Conservation (phyloP, 331 rosid genomes). For the Stylosanthes scabra region DNA sequence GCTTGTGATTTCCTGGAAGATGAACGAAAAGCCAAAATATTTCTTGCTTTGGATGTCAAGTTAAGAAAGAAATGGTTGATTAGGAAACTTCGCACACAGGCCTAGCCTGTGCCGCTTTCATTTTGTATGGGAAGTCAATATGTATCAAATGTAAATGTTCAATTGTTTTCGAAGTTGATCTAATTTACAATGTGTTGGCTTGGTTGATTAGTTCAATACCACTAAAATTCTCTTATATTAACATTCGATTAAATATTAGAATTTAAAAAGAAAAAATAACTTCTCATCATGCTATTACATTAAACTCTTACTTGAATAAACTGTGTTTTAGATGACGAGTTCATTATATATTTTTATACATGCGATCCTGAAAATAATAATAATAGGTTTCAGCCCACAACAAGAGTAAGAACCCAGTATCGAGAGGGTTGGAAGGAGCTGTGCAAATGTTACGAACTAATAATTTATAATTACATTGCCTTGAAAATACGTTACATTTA, state of each 20-base stretch:
- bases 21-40: constrained; percentile 81
- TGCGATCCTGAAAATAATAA: background rate
- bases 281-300: no score
- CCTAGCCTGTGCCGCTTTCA: constrained; percentile 32
- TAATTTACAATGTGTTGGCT: no score
- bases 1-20: constrained; percentile 86
- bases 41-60: constrained; percentile 67
- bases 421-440: background rate
- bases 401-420: background rate
- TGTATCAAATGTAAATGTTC: background rate
- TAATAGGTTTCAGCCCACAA: background rate
- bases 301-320: no score
- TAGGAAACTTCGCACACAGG: constrained; percentile 68
- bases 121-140: background rate
- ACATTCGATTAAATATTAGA: no score
- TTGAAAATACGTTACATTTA: constrained; percentile 30
- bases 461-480: constrained; percentile 24
- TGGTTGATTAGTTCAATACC: no score
- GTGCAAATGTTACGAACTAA: constrained; percentile 24
- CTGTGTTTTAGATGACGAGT: no score
- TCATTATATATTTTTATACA: background rate
- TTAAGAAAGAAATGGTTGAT: constrained; percentile 73
- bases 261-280: no score
- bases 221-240: no score
- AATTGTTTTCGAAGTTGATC: no score